Base-by-base conservation (phyloP, 2,329 filamentous ascomycete genomes). In the Fusarium xyrophilum region DNA sequence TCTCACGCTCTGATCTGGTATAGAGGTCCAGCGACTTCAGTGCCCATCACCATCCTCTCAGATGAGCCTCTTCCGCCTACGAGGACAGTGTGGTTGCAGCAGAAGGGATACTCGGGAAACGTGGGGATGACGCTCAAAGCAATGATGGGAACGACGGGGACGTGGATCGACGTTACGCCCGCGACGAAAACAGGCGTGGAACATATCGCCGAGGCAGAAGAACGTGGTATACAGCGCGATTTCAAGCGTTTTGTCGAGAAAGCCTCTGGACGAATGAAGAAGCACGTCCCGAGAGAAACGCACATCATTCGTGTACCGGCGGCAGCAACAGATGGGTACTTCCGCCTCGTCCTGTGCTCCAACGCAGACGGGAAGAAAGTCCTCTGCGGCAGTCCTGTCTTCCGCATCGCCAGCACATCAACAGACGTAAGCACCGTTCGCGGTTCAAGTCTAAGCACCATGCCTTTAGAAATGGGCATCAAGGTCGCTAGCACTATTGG, bases 91-190 rank as follows among this genome's bases (percentile, higher is more conserved):
- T 92, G 88, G 87, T 79, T 92, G 28, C 90, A 92, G 78, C 84
- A 84, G 61, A 89, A 88, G 67, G 90, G 90, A 4, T 91, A 83
- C 79, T 88, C 87, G 0, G 90, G 90, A 7, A 89, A 89, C 72
- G 83, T 88, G 50, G 90, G 90, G 21, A 90, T 92, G 86, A 83
- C 83, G 10, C 79, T 89, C 30, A 90, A 90, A 74, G 85, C 88
- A 0, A 76, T 91, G 3, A 78, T 91, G 36, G 85, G 88, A 11
- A 82, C 84, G 0, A 86, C 83, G 15, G 81, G 83, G 11, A 82
- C 79, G 70, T 92, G 90, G 90, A 80, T 92, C 15, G 84, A 92
- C 60, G 89, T 92, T 5, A 92, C 90, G 0, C 90, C 90, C 0
- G 79, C 80, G 0, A 76, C 82, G 4, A 80, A 81, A 25, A 82